Conservation (phyloP, 1,284 basidiomycete genomes). For the Neonothopanus nambi region DNA sequence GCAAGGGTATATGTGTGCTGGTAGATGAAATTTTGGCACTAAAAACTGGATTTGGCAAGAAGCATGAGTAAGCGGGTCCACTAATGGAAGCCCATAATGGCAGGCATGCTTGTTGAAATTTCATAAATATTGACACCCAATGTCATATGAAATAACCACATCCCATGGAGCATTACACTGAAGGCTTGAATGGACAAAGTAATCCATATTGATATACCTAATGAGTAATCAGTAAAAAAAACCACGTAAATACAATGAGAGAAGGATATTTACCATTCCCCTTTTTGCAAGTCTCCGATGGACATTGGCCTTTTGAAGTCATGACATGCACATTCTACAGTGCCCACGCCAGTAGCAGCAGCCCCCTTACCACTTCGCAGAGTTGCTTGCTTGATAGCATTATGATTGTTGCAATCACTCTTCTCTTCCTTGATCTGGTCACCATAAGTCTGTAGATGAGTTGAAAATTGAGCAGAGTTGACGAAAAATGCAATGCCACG, state of each 20-base stretch:
- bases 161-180: background rate
- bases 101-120: background rate
- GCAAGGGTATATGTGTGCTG: constrained; percentile 16
- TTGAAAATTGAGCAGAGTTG: background rate
- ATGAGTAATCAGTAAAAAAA: background rate
- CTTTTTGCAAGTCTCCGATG: constrained; percentile 23
- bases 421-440: constrained; percentile 6
- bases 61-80: background rate
- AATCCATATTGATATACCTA: constrained; percentile 21
- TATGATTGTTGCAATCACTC: constrained; percentile 10
- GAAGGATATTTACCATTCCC: constrained; percentile 17
- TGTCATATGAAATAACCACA: constrained; percentile 15
- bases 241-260: background rate
- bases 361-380: background rate
- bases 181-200: constrained; percentile 7
- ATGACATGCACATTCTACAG: constrained; percentile 20
- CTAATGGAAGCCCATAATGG: background rate
- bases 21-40: constrained; percentile 20
- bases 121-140: constrained; percentile 12
- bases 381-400: constrained; percentile 4
- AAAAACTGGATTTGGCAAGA: background rate
- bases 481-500: constrained; percentile 18
- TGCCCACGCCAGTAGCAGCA: background rate
- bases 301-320: constrained; percentile 16
- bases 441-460: constrained; percentile 8